Evolutionary conservation across 2,329 filamentous ascomycete species (phyloP).

Genomic region (Pseudocercospora ulei): DNA sequence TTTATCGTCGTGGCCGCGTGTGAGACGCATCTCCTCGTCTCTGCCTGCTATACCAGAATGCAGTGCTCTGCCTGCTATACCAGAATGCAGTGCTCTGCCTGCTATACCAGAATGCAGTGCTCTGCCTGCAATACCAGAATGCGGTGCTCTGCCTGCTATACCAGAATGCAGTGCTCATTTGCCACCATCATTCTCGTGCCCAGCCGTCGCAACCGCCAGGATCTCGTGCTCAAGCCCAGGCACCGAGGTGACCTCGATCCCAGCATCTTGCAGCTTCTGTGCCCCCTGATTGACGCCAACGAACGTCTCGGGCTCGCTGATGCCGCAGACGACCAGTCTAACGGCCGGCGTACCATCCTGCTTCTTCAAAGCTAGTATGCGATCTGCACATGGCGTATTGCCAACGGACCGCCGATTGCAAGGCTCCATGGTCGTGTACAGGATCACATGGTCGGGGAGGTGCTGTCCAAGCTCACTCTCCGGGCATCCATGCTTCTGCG

Average conservation of each 20-base stretch:
- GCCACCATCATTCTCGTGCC: slow-evolving; percentile 45
- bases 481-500: slow-evolving; percentile 31
- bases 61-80: no score
- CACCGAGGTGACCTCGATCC: slow-evolving; percentile 64
- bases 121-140: no score
- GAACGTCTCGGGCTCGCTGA: slow-evolving; percentile 82
- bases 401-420: slow-evolving; percentile 65
- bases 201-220: slow-evolving; percentile 68
- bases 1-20: no score
- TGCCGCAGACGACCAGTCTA: slow-evolving; percentile 72
- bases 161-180: not conserved
- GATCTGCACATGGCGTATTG: slow-evolving; percentile 66
- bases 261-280: slow-evolving; percentile 57
- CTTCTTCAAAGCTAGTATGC: slow-evolving; percentile 52
- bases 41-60: no score
- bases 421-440: slow-evolving; percentile 93
- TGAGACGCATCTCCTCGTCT: no score
- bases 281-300: slow-evolving; percentile 72
- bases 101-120: no score
- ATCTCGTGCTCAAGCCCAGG: slow-evolving; percentile 71
- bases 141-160: no score
- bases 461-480: slow-evolving; percentile 49
- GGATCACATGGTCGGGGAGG: slow-evolving; percentile 47
- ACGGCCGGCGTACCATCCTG: slow-evolving; percentile 49
- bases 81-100: no score